These are phyloP conservation scores for Penicillium maclennaniae DNA, from an alignment of 495 filamentous ascomycete species.

Conservation along the genomic window DNA sequence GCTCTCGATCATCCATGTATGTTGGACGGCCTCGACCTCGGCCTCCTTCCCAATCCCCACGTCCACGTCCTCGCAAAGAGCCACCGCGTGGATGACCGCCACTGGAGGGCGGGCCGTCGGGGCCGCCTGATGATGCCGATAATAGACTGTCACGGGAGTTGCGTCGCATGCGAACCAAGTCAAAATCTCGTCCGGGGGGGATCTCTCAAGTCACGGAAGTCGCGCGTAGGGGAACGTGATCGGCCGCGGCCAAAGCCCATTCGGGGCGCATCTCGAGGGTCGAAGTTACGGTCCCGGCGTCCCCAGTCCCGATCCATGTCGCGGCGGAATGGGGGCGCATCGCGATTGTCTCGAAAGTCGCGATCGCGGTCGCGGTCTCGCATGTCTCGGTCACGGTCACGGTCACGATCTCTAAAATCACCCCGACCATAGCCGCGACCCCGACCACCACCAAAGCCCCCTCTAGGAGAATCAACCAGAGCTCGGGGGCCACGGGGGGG, in stretches of 20 bases:
- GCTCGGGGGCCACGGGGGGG: conserved; percentile 73
- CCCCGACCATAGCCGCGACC: conserved; percentile 51
- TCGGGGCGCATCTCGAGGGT: conserved; percentile 34
- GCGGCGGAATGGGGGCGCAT: conserved; percentile 35
- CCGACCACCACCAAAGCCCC: conserved; percentile 40
- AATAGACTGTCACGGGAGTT: conserved; percentile 60
- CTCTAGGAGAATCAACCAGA: conserved; percentile 60
- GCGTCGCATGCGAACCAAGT: conserved; percentile 49
- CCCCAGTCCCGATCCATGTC: conserved; percentile 42
- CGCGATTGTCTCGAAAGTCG: conserved; percentile 39
- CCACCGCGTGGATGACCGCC: conserved; percentile 53
- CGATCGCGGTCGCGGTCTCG: conserved; percentile 42
- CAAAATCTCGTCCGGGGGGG: conserved; percentile 35
- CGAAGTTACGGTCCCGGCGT: conserved; percentile 42
- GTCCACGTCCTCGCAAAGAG: conserved; percentile 57
- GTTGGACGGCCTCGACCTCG: conserved; percentile 50
- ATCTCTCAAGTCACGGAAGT: conserved; percentile 50
- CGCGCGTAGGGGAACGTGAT: conserved; percentile 44
- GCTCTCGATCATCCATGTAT: conserved; percentile 62
- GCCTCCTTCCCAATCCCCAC: conserved; percentile 62
- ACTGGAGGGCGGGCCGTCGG: conserved; percentile 53
- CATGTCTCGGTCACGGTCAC: conserved; percentile 48
- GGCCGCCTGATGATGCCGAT: conserved; percentile 64
- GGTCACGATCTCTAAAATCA: conserved; percentile 57
- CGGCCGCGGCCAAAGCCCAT: conserved; percentile 43